phyloP scores from a whole-genome alignment of 2,329 filamentous ascomycete species.

The Leptographium galeiforme region DNA sequence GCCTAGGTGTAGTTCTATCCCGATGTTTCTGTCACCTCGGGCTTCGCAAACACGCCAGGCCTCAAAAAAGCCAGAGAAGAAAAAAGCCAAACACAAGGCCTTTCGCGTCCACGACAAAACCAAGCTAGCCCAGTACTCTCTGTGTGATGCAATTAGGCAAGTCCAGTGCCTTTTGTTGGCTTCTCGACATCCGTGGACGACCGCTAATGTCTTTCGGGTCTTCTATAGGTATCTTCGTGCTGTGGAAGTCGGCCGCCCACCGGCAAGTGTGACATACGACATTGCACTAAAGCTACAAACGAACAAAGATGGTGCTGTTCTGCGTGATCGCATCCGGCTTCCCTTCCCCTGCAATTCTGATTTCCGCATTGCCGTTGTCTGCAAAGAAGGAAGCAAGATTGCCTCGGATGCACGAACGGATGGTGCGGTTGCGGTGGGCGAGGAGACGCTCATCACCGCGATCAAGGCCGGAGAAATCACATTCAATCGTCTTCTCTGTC shows the following conservation, averaged over 20 bases:
- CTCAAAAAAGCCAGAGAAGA: conserved; percentile 37
- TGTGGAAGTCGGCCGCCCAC: conserved; percentile 73
- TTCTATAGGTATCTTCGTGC: conserved; percentile 71
- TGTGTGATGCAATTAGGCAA: conserved; percentile 88
- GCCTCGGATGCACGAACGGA: conserved; percentile 62
- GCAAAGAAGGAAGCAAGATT: conserved; percentile 62
- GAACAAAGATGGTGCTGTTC: conserved; percentile 69
- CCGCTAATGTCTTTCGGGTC: conserved; percentile 6
- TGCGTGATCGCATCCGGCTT: conserved; percentile 77
- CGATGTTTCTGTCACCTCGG: conserved; percentile 35
- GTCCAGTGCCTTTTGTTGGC: conserved; percentile 11
- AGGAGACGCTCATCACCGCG: conserved; percentile 71
- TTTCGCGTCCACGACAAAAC: conserved; percentile 54
- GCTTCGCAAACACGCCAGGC: conserved; percentile 30
- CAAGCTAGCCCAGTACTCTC: conserved; percentile 57
- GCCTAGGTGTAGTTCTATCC: conserved; percentile 29
- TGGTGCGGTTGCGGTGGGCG: conserved; percentile 73
- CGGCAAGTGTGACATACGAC: conserved; percentile 72
- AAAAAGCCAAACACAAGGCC: conserved; percentile 49
- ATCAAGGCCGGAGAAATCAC: conserved; percentile 63
- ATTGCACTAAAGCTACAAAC: conserved; percentile 72
- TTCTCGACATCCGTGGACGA: not conserved
- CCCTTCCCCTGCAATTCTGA: conserved; percentile 85
- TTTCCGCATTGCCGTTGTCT: conserved; percentile 79
- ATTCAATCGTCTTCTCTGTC: conserved; percentile 84